These are phyloP conservation scores for Articulospora tetracladia DNA, from an alignment of 495 filamentous ascomycete species.

Conservation along the genomic window DNA sequence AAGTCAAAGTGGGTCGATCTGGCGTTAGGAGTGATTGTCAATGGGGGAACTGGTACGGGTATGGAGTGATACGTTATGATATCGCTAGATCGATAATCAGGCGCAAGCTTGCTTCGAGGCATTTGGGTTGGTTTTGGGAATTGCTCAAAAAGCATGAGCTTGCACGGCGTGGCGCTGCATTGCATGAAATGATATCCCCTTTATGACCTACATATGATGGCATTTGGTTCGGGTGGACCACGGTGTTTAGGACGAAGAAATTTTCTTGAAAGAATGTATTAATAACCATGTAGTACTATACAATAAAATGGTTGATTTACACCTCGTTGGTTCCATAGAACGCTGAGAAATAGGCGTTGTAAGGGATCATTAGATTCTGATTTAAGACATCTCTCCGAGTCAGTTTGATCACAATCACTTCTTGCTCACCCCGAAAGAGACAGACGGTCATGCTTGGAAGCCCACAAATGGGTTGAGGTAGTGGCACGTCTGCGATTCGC, in stretches of 20 bases:
- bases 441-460: too few species aligned
- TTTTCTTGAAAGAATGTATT: slow-evolving; percentile 16
- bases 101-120: background rate
- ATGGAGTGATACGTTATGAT: background rate
- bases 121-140: slow-evolving; percentile 2
- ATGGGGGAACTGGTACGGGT: too few species aligned
- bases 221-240: background rate
- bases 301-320: slow-evolving; percentile 3
- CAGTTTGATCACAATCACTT: too few species aligned
- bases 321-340: too few species aligned
- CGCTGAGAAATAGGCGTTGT: too few species aligned
- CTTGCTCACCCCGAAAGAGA: too few species aligned
- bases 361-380: too few species aligned
- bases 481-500: too few species aligned
- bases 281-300: slow-evolving; percentile 12
- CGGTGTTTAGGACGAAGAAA: background rate
- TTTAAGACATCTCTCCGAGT: too few species aligned
- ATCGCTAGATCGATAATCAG: background rate
- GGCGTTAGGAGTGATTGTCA: background rate
- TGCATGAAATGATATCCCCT: slow-evolving; percentile 16
- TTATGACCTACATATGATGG: slow-evolving; percentile 21
- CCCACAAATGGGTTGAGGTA: too few species aligned
- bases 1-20: background rate
- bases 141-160: slow-evolving; percentile 3
- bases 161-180: slow-evolving; percentile 15